These are phyloP conservation scores for Acanthamoeba culbertsoni DNA, from an alignment of 208 protist genomes.

Conservation along the genomic window DNA sequence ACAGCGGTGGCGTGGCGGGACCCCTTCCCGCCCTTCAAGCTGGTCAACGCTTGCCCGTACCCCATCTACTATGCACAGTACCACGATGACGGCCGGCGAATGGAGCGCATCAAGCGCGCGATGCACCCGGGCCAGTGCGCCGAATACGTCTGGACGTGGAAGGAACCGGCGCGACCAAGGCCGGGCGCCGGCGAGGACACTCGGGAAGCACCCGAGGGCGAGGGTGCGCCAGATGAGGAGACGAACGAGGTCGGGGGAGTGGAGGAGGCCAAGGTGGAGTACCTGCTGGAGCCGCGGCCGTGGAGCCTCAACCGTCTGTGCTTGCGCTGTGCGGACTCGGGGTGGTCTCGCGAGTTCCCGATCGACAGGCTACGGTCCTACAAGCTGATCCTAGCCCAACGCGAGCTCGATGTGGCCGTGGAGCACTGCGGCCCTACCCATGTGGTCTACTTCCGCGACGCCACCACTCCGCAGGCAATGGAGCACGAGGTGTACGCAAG, in stretches of 20 bases:
- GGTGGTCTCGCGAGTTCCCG: neutral
- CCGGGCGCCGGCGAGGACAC: neutral
- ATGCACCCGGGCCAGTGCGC: neutral
- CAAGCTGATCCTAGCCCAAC: neutral
- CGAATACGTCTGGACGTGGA: slow-evolving; percentile 30
- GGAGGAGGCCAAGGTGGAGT: neutral
- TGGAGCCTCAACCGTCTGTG: slow-evolving; percentile 16
- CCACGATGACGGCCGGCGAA: neutral
- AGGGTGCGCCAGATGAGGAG: neutral
- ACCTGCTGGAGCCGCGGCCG: neutral
- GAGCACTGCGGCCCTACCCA: neutral
- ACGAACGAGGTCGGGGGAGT: neutral
- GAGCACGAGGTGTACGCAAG: neutral
- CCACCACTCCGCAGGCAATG: neutral
- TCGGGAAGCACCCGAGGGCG: neutral
- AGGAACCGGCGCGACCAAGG: neutral
- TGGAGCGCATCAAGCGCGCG: neutral
- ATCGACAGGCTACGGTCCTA: neutral
- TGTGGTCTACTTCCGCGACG: neutral
- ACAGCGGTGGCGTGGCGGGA: neutral
- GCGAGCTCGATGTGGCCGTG: neutral
- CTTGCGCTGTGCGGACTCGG: neutral
- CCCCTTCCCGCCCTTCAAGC: neutral
- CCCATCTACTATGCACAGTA: neutral
- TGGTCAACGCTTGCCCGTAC: neutral